Evolutionary conservation across 306 rosid species (phyloP), one percentile per base, ranked within the genome.

Genomic region (Rubus parviflorus): DNA sequence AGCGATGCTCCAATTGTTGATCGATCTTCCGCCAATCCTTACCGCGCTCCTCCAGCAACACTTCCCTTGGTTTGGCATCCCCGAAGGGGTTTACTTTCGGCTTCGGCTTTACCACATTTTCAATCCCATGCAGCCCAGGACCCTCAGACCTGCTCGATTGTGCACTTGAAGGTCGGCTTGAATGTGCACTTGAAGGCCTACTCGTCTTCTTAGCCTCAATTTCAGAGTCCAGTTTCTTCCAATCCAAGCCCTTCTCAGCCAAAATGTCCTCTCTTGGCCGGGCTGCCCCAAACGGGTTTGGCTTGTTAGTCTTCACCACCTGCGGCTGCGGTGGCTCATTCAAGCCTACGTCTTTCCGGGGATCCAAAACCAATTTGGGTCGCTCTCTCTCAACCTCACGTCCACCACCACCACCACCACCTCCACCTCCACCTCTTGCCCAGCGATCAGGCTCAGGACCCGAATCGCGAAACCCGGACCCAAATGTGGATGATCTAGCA

Each of bases 1-100:
- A 47, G 0, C 89, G 98, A 74, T 87, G 97, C 87, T 96, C 97
- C 88, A 89, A 85, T 42, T 96, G 94, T 7, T 83, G 91, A 80
- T 96, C 99, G 74, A 96, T 84, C 88, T 96, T 96, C 75, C 97
- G 80, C 98, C 98, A 96, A 84, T 96, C 99, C 81, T 81, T 81
- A 62, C 99, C 98, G 54, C 84, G 89, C 86, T 92, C 92, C 69
- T 84, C 87, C 75, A 96, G 89, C 88, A 89, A 86, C 80, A 91
- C 91, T 80, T 96, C 99, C 83, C 99, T 87, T 3, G 99, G 99
- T 65, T 91, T 96, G 58, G 99, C 99, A 70, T 96, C 94, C 61
- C 99, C 99, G 74, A 92, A 96, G 5, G 99, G 99, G 57, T 96
- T 96, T 76, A 92, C 90, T 84, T 88, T 96, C 1, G 93, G 89